Evolutionary conservation across 2,329 filamentous ascomycete species (phyloP), one percentile per base, ranked within the genome.

Genomic region (Metarhizium brunneum): DNA sequence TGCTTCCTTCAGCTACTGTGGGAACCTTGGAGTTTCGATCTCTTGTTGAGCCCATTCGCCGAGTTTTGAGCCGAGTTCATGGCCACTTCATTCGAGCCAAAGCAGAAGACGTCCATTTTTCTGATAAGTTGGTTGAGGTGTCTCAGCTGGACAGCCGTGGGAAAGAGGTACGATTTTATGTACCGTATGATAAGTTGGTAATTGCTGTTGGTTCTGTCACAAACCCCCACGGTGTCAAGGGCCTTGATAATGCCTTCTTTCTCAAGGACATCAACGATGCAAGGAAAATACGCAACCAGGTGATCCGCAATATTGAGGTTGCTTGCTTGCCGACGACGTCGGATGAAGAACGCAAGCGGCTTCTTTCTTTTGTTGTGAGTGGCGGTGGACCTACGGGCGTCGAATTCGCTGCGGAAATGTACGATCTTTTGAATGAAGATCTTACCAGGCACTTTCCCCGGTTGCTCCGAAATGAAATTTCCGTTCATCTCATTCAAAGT

Each of bases 131-230:
- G 55, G 85, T 99, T 6, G 94, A 99, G 69, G 81, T 96, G 1
- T 85, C 87, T 0, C 88, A 95, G 62, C 67, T 78, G 2, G 87
- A 91, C 61, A 71, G 82, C 3, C 71, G 78, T 57, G 94, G 94
- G 4, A 76, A 88, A n/a, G 84, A 87, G 64, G 78, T 84, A 55
- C 79, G 84, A 45, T 99, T 97, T 73, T 99, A 99, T 68, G 80
- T 99, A 1, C 94, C 94, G 0, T 99, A 99, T 68, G 95, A 99
- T 69, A 99, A 99, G 74, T 79, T 99, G 50, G 87, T 99, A 32
- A 79, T 99, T 64, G 92, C 86, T 30, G 92, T 97, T 57, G 92
- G 92, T 38, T 96, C 92, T 20, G 85, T 87, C 18, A 95, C 92
- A 14, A 99, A 99, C 68, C 86, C 92, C 1, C 94, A 99, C 66